Base-by-base conservation (phyloP, 2,329 filamentous ascomycete species). In the Magnaporthiopsis incrustans region DNA sequence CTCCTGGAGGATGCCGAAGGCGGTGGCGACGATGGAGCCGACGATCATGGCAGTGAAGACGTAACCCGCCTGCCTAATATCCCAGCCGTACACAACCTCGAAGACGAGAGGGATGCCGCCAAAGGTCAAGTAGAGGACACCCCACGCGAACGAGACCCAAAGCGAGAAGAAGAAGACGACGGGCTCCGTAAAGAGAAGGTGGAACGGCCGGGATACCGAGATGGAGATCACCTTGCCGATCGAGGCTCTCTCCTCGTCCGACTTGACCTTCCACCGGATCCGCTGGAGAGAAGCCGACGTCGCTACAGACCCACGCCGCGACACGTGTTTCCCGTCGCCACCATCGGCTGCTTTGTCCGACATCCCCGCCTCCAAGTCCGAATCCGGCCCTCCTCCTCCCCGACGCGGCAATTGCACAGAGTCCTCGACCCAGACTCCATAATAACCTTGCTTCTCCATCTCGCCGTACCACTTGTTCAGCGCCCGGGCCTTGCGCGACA, bases 111-210 rank as follows among this genome's bases (percentile, higher is more conserved):
- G 91, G 6, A 97, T 85, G 1, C 91, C 89, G 18, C 86, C 85
- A 69, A 97, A 94, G 15, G 89, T 91, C 25, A 97, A 79, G 74
- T 97, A 97, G 0, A 97, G 83, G 0, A 96, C 84, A 0, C 89
- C 92, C 93, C 93, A 97, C 26, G 88, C 88, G 74, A 97, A 97
- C 0, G 91, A 83, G 0, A 92, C 89, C 93, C 93, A 97, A 0
- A 96, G 80, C 0, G 89, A 92, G 78, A 97, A 97, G 78, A 85
- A 92, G 75, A 92, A 92, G 18, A 93, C 89, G 12, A 92, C 87
- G 0, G 89, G 88, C 68, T 93, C 90, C 0, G 89, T 92, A 68
- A 88, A 77, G 22, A 93, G 84, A 1, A 93, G 81, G 70, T 88
- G 85, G 73, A 97, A 96, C 0, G 92, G 92, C 0, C 92, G 84